Evolutionary conservation across 148 eudicot species (phyloP), one percentile per base, ranked within the genome.

Genomic region (Camellia granthamiana): DNA sequence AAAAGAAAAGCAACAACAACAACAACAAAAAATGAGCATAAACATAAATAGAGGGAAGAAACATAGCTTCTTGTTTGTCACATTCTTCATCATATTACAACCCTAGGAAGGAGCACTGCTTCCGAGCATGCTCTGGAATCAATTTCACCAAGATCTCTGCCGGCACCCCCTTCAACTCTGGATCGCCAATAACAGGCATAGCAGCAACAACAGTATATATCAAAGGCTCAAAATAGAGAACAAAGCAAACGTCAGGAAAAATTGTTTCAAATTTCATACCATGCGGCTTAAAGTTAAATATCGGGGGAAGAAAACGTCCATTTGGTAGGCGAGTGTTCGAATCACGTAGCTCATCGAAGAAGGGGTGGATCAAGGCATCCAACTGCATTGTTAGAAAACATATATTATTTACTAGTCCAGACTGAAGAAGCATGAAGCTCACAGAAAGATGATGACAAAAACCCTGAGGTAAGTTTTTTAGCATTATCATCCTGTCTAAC

Each of bases 321-420:
- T 86, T 90, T 65, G 93, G 90, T 46, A 90, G 77, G 74, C 90
- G 93, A 61, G 88, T 78, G 74, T 78, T 87, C 13, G 82, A 83
- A 71, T 90, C 93, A 58, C 89, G 90, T 58, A 90, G 90, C 86
- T 90, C 93, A 12, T 90, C 91, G 66, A 90, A 90, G 72, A 90
- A 90, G 12, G 91, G 84, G 80, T 90, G 93, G 56, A 78, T 85
- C 71, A 89, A 79, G 66, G 88, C 93, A 84, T 89, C 92, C 88
- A 89, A 64, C 92, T 89, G 88, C 74, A 86, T 66, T 65, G 4
- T 12, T 58, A 21, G 23, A 8, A 60, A 71, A 2, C 12, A 69
- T 13, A 64, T 23, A 23, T 43, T 10, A 55, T 30, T 66, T 61
- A 8, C 38, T 54, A 47, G n/a, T 7, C 58, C 13, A 21, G 44